Evolutionary conservation across 108 stramenopile genomes (phyloP).

Genomic region (Aurantiochytrium sp.): DNA sequence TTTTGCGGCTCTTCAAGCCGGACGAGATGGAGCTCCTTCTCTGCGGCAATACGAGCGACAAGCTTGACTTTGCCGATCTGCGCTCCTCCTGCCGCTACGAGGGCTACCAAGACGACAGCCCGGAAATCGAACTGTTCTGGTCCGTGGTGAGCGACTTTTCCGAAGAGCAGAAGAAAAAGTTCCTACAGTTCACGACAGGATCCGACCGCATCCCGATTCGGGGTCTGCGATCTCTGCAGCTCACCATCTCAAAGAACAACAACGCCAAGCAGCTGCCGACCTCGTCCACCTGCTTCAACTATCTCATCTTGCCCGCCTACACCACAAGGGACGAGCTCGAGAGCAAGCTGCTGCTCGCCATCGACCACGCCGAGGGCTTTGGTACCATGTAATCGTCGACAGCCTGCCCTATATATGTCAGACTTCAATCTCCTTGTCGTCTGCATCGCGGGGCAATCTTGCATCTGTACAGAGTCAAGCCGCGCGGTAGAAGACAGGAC

Average conservation of each 20-base stretch:
- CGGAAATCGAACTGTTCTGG: slow-evolving; percentile 48
- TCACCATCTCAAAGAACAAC: slow-evolving; percentile 78
- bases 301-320: slow-evolving; percentile 62
- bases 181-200: slow-evolving; percentile 85
- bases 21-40: slow-evolving; percentile 58
- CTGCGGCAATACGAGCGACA: slow-evolving; percentile 36
- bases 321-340: slow-evolving; percentile 44
- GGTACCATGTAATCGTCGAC: slow-evolving; percentile 43
- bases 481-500: too few species aligned
- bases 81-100: slow-evolving; percentile 42
- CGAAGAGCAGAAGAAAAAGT: slow-evolving; percentile 58
- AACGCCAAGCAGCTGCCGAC: slow-evolving; percentile 79
- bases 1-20: slow-evolving; percentile 34
- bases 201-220: slow-evolving; percentile 71
- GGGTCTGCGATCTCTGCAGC: slow-evolving; percentile 71
- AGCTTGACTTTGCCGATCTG: slow-evolving; percentile 52
- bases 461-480: too few species aligned
- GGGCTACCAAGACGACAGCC: slow-evolving; percentile 37
- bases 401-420: too few species aligned
- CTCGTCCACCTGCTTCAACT: slow-evolving; percentile 90
- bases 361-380: slow-evolving; percentile 57
- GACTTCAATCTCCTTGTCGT: too few species aligned
- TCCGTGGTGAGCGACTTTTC: slow-evolving; percentile 41
- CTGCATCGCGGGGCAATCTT: too few species aligned
- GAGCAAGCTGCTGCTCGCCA: slow-evolving; percentile 42